phyloP scores from a whole-genome alignment of 257 asterid species.

The Agastache rugosa region DNA sequence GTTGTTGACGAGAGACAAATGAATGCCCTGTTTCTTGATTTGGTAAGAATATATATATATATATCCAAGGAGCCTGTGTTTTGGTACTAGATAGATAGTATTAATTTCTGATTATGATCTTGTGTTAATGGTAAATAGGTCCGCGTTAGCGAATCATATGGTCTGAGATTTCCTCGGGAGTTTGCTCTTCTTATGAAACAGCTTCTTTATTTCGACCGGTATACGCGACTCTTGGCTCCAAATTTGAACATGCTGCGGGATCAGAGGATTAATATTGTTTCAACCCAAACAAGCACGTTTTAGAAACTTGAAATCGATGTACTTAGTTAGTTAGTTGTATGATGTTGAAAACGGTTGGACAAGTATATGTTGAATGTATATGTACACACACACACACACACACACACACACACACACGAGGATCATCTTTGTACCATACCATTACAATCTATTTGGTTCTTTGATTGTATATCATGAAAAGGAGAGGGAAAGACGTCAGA shows the following conservation, averaged over 20 bases:
- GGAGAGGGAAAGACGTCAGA: no score
- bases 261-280: constrained; percentile 79
- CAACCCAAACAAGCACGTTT: constrained; percentile 47
- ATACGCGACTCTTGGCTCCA: constrained; percentile 91
- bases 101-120: background rate
- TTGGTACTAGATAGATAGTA: no score
- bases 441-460: no score
- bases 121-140: constrained; percentile 50
- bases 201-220: constrained; percentile 93
- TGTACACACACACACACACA: no score
- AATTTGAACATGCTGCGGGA: constrained; percentile 93
- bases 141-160: constrained; percentile 94
- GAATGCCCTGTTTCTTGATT: constrained; percentile 91
- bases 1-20: constrained; percentile 87
- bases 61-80: background rate
- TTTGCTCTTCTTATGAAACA: constrained; percentile 97
- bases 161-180: constrained; percentile 93
- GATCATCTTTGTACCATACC: no score
- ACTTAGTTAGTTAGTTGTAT: background rate
- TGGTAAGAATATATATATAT: constrained; percentile 66
- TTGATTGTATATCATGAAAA: no score
- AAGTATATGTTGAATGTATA: background rate
- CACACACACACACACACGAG: no score
- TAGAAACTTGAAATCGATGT: background rate
- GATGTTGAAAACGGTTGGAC: background rate